Evolutionary conservation across 176 grass and related monocot genomes (phyloP).

Genomic region (Canna indica): DNA sequence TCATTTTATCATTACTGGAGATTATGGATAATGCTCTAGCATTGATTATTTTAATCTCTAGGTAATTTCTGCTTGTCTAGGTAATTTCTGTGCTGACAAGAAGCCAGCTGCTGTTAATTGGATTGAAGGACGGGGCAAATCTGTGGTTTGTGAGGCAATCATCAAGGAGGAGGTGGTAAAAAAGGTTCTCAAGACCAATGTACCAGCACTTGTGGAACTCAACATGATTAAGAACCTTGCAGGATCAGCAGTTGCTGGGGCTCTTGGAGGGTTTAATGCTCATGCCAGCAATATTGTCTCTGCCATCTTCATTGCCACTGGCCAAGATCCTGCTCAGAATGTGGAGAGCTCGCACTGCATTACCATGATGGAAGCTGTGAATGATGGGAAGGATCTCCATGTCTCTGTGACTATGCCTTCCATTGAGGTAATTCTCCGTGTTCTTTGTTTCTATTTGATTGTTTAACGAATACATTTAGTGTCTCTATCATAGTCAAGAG

Average conservation of each 20-base stretch:
- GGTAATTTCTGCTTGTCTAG: conserved; percentile 17
- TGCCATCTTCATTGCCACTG: conserved; percentile 66
- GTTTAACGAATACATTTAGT: no score
- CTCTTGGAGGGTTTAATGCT: conserved; percentile 71
- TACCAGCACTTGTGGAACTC: conserved; percentile 57
- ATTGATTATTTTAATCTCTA: background rate
- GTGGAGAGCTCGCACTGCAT: conserved; percentile 80
- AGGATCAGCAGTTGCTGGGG: conserved; percentile 64
- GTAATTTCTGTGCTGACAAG: conserved; percentile 76
- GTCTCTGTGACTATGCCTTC: conserved; percentile 78
- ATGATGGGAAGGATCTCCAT: conserved; percentile 55
- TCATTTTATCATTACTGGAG: background rate
- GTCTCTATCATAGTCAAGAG: no score
- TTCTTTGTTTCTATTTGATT: background rate
- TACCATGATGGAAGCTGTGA: conserved; percentile 65
- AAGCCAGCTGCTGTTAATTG: conserved; percentile 73
- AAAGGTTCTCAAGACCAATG: conserved; percentile 49
- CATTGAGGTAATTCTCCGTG: conserved; percentile 44
- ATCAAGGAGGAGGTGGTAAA: conserved; percentile 46
- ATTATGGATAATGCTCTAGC: background rate
- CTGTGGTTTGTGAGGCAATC: conserved; percentile 68
- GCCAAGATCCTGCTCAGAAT: conserved; percentile 82
- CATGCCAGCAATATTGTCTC: conserved; percentile 79
- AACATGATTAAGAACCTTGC: conserved; percentile 69
- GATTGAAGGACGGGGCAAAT: conserved; percentile 75